Conservation (phyloP, 768 basidiomycete species). For the Cyclocybe cylindracea region DNA sequence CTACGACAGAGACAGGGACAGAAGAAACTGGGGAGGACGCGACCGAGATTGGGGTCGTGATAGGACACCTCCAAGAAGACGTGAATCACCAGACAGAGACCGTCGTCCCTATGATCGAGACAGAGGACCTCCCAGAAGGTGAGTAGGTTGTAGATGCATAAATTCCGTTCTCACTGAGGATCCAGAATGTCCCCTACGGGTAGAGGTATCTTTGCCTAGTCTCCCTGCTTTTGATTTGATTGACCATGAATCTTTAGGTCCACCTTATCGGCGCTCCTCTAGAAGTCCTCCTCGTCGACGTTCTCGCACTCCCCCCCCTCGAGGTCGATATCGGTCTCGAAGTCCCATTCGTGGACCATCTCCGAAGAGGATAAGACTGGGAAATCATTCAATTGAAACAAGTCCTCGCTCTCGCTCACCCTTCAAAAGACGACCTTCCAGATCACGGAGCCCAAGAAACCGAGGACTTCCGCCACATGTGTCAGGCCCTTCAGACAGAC, state of each 20-base stretch:
- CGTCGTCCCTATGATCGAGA: slow-evolving; percentile 24
- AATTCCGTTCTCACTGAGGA: too few relatives aligned
- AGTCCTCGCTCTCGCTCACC: slow-evolving; percentile 25
- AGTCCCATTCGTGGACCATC: slow-evolving; percentile 23
- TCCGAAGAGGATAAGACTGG: slow-evolving; percentile 22
- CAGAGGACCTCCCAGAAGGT: slow-evolving; percentile 25
- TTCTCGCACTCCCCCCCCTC: slow-evolving; percentile 29
- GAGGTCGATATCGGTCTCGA: slow-evolving; percentile 22
- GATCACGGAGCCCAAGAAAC: slow-evolving; percentile 18
- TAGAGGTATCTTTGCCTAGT: too few relatives aligned
- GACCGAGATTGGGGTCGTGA: slow-evolving; percentile 19
- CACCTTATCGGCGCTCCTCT: neutral
- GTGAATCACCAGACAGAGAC: slow-evolving; percentile 24
- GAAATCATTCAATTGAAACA: slow-evolving; percentile 26
- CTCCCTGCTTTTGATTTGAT: too few relatives aligned
- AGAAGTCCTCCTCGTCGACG: slow-evolving; percentile 20
- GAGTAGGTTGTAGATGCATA: neutral
- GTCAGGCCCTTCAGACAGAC: too few relatives aligned
- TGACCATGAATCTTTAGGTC: slow-evolving; percentile 2
- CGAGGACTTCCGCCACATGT: neutral
- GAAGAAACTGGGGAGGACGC: slow-evolving; percentile 6
- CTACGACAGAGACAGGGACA: slow-evolving; percentile 16
- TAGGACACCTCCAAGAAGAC: slow-evolving; percentile 19
- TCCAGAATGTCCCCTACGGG: too few relatives aligned
- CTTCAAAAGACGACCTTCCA: slow-evolving; percentile 14